Conservation (phyloP, 306 rosid species). For the Rosa lucieae region DNA sequence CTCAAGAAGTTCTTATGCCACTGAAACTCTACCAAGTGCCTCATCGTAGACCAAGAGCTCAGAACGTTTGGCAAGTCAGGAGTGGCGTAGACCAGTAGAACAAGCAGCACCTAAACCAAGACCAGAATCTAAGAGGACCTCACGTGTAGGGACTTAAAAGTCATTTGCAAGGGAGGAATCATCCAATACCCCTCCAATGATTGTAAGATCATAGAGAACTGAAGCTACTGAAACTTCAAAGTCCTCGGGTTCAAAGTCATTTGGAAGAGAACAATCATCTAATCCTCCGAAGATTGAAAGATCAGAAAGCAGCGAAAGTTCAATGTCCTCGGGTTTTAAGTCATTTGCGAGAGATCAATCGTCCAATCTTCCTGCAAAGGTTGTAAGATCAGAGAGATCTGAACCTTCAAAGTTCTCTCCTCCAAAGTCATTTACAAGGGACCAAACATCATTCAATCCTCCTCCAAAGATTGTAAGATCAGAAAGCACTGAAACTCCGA, state of each 20-base stretch:
- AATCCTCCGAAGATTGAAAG: slow-evolving; percentile 31
- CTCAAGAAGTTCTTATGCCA: slow-evolving; percentile 43
- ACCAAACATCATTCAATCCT: slow-evolving; percentile 13
- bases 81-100: slow-evolving; percentile 10
- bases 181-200: slow-evolving; percentile 28
- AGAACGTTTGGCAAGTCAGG: slow-evolving; percentile 29
- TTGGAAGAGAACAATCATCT: slow-evolving; percentile 17
- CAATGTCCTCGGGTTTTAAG: slow-evolving; percentile 20
- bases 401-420: slow-evolving; percentile 23
- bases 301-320: slow-evolving; percentile 38
- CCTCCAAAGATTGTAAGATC: slow-evolving; percentile 26
- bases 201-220: slow-evolving; percentile 28
- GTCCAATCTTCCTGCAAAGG: slow-evolving; percentile 26
- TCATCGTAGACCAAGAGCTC: slow-evolving; percentile 37
- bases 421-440: slow-evolving; percentile 6
- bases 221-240: slow-evolving; percentile 31
- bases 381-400: slow-evolving; percentile 27
- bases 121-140: slow-evolving; percentile 35
- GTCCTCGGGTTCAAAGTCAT: slow-evolving; percentile 20
- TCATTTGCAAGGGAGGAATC: slow-evolving; percentile 12
- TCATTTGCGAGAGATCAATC: slow-evolving; percentile 12
- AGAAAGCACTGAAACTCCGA: slow-evolving; percentile 27
- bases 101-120: slow-evolving; percentile 30
- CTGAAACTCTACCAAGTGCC: slow-evolving; percentile 28
- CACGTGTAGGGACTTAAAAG: slow-evolving; percentile 29